phyloP scores from a whole-genome alignment of 768 basidiomycete species.

The Phlebiopsis gigantea region DNA sequence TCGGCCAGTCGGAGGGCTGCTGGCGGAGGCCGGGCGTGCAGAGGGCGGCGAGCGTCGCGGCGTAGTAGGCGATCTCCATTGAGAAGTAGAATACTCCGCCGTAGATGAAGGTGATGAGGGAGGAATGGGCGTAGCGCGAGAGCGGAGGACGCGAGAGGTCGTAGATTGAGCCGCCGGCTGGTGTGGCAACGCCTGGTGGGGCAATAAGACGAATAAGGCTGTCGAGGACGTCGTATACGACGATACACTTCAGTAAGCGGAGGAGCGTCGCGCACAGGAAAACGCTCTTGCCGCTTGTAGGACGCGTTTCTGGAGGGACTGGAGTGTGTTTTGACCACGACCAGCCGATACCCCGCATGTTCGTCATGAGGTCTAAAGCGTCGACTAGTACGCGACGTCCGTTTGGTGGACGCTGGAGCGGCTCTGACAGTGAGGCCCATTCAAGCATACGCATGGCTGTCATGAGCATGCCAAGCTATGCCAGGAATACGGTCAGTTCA shows the following conservation, averaged over 20 bases:
- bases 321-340: constrained; percentile 31
- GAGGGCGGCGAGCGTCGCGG: constrained; percentile 21
- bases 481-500: too few species aligned
- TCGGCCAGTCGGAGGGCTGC: constrained; percentile 29
- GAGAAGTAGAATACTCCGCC: constrained; percentile 9
- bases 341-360: constrained; percentile 58
- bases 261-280: constrained; percentile 35
- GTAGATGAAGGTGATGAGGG: neutral
- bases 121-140: constrained; percentile 23
- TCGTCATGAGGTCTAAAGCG: constrained; percentile 44
- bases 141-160: constrained; percentile 28
- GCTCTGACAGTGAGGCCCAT: constrained; percentile 3
- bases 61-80: constrained; percentile 18
- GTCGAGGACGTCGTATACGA: constrained; percentile 42
- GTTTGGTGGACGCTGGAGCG: neutral
- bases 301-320: constrained; percentile 34
- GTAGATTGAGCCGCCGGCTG: constrained; percentile 33
- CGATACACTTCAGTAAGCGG: constrained; percentile 29
- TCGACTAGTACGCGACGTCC: neutral
- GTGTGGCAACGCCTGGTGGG: constrained; percentile 29
- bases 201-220: constrained; percentile 35
- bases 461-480: constrained; percentile 1
- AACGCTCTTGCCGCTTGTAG: neutral
- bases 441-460: constrained; percentile 2
- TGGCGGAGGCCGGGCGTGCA: constrained; percentile 25